Conservation (phyloP, 1,284 basidiomycete species). For the Ganoderma boninense region DNA sequence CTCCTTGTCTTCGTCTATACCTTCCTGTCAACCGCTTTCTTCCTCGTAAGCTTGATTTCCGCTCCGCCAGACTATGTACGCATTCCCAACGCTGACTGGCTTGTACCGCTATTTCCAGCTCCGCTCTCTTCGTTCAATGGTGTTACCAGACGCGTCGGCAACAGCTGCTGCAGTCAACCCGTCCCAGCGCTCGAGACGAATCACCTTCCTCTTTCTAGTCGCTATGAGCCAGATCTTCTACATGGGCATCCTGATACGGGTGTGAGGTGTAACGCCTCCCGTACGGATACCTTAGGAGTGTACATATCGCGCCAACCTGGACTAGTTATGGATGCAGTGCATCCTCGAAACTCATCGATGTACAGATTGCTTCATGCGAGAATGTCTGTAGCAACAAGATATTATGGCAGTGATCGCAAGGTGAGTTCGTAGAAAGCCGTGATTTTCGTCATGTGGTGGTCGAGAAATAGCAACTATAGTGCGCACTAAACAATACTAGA, state of each 20-base stretch:
- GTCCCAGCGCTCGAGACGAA: constrained; percentile 77
- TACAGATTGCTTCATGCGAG: not conserved
- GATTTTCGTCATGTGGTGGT: not conserved
- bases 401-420: not conserved
- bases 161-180: constrained; percentile 75
- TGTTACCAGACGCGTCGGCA: constrained; percentile 73
- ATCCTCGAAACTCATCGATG: not conserved
- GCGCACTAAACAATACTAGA: not conserved
- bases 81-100: not conserved
- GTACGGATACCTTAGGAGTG: not conserved
- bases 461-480: not conserved
- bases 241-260: constrained; percentile 80
- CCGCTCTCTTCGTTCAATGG: constrained; percentile 90
- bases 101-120: constrained; percentile 57
- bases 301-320: not conserved
- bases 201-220: constrained; percentile 87
- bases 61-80: not conserved
- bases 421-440: not conserved
- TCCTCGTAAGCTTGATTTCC: constrained; percentile 72
- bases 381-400: not conserved
- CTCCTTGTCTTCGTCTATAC: constrained; percentile 83
- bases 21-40: constrained; percentile 92
- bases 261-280: constrained; percentile 46
- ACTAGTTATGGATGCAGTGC: not conserved
- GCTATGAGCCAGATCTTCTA: constrained; percentile 83